phyloP scores from a whole-genome alignment of 2,329 filamentous ascomycete genomes.

The Diaporthe velutina region DNA sequence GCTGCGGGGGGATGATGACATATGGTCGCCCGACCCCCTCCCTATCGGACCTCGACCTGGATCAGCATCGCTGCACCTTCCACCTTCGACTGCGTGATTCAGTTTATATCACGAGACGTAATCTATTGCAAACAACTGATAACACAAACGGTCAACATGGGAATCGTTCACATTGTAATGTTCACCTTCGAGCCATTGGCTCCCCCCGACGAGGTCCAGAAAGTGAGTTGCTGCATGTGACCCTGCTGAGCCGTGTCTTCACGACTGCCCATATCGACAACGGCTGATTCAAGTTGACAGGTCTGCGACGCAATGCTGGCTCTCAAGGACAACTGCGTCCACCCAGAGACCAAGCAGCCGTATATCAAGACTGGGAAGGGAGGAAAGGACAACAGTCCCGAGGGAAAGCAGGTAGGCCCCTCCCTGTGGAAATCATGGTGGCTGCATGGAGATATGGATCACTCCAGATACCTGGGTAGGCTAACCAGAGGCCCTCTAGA shows the following conservation, averaged over 20 bases:
- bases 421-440: neutral
- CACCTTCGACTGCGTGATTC: neutral
- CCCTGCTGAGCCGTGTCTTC: neutral
- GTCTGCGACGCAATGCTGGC: constrained; percentile 54
- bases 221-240: constrained; percentile 59
- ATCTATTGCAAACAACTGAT: neutral
- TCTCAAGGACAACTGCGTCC: constrained; percentile 71
- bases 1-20: constrained; percentile 30
- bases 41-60: neutral
- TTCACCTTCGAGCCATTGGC: constrained; percentile 72
- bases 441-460: neutral
- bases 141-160: constrained; percentile 57
- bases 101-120: neutral
- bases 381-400: constrained; percentile 72
- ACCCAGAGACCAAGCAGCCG: constrained; percentile 68
- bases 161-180: constrained; percentile 76
- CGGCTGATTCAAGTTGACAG: constrained; percentile 42
- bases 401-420: constrained; percentile 67
- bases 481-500: constrained; percentile 51
- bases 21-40: neutral
- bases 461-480: neutral
- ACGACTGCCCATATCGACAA: neutral
- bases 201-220: constrained; percentile 62
- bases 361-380: constrained; percentile 72
- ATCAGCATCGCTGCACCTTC: neutral